Base-by-base conservation (phyloP, 345 rosid genomes). In the Eucalyptus marginata region DNA sequence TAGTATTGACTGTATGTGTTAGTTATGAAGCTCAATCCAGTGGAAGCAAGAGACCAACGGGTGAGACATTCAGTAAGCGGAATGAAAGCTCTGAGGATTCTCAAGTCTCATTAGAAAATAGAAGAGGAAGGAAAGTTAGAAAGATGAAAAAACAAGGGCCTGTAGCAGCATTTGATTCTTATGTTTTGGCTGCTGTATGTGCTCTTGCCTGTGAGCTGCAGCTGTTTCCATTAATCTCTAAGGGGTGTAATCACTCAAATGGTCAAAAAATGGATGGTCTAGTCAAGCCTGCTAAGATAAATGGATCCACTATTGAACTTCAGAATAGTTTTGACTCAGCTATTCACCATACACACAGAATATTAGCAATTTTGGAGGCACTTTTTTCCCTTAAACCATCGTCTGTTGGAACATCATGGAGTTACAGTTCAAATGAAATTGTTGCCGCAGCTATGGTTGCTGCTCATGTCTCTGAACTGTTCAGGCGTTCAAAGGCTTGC, bases 401-500 rank as follows among this genome's bases (percentile, higher is more conserved):
- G 40, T 94, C 99, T 87, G 93, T 97, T 85, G 99, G 99, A 87
- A 96, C 98, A 36, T 94, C 98, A 84, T 97, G 99, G 99, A 91
- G 98, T 90, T 96, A 95, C 91, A 96, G 99, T 90, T 97, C 99
- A 44, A 95, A 94, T 87, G 99, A 97, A 93, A 97, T 97, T 87
- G 98, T 97, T 88, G 99, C 99, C 64, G 99, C 99, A n/a, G 99
- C 99, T 89, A 97, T 97, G 99, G 99, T 97, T 91, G 99, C 99
- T 7, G 99, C 99, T 88, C 99, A 97, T 90, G 93, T 97, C 89
- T 97, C 99, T 46, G 99, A 96, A 91, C 91, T 97, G 79, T 96
- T 97, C 91, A 94, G 98, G 90, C 95, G 95, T 86, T 97, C 99
- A 62, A 97, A 95, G 94, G 96, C 99, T 87, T 95, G 98, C 92